Conservation (phyloP, 805 yeast genomes). For the Cyberlindnera euphorbiiphila region DNA sequence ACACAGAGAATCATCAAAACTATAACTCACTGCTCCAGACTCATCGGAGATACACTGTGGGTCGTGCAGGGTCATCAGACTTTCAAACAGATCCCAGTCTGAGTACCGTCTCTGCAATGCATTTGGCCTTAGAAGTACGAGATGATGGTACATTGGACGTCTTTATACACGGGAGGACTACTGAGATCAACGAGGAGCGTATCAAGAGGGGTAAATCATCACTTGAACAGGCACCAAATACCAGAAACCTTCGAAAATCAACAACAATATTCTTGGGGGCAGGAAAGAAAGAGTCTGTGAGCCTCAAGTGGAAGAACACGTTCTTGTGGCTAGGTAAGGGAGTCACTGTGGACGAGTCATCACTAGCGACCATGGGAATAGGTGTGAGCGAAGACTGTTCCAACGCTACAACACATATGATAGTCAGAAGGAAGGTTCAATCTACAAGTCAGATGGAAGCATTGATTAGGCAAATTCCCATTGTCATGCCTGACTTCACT, state of each 20-base stretch:
- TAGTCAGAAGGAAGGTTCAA: background rate
- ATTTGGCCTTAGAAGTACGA: background rate
- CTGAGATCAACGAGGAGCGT: background rate
- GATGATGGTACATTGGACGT: background rate
- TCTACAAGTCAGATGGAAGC: constrained; percentile 27
- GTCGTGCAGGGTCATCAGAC: background rate
- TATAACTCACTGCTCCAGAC: background rate
- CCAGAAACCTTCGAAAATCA: background rate
- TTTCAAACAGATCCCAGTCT: background rate
- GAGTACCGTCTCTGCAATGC: background rate
- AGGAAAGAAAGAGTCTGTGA: background rate
- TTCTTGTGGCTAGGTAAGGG: constrained; percentile 1
- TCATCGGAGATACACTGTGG: background rate
- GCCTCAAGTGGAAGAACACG: background rate
- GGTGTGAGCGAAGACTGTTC: background rate
- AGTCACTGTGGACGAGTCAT: background rate
- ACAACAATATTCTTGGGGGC: background rate
- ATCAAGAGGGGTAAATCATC: constrained; percentile 1
- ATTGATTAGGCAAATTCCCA: constrained; percentile 28
- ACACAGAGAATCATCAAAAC: background rate
- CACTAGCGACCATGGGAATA: constrained; percentile 2
- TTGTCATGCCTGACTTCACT: constrained; percentile 26
- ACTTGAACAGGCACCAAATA: constrained; percentile 1
- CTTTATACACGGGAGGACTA: constrained; percentile 1
- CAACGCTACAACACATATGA: constrained; percentile 5